Conservation (phyloP, 805 yeast species). For the Lachancea nothofagi region DNA sequence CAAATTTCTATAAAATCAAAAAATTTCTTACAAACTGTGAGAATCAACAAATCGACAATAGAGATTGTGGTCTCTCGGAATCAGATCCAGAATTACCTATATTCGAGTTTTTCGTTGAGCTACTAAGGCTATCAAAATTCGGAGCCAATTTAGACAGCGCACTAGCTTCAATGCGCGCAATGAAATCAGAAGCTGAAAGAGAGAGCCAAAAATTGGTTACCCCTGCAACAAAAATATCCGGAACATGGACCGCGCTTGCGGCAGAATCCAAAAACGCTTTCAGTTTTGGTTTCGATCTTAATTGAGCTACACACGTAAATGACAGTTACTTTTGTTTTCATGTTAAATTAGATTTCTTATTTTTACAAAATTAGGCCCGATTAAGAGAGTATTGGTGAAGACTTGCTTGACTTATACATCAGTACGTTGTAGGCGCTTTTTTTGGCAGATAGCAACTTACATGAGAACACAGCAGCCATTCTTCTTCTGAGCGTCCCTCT, state of each 20-base stretch:
- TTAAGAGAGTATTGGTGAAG: not conserved
- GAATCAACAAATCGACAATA: conserved; percentile 36
- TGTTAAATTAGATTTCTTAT: not conserved
- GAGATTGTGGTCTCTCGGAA: conserved; percentile 59
- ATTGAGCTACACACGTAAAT: not conserved
- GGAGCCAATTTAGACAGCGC: conserved; percentile 35
- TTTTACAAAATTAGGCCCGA: conserved; percentile 1
- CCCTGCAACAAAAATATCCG: conserved; percentile 36
- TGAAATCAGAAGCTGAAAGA: conserved; percentile 32
- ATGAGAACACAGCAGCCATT: conserved; percentile 15
- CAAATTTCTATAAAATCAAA: conserved; percentile 17
- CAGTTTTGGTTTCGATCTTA: conserved; percentile 35
- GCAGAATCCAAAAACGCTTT: conserved; percentile 19
- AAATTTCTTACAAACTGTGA: conserved; percentile 30
- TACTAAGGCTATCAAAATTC: conserved; percentile 39
- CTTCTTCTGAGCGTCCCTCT: conserved; percentile 4
- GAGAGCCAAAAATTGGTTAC: conserved; percentile 17
- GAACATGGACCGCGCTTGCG: conserved; percentile 49
- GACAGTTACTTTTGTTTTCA: not conserved
- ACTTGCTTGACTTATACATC: not conserved
- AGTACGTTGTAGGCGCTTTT: not conserved
- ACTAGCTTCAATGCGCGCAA: conserved; percentile 29
- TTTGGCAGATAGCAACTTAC: conserved; percentile 3
- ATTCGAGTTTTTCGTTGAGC: conserved; percentile 52
- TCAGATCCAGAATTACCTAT: conserved; percentile 44